Percentiles rank a stretch among this genome's conserved stretches.
Conservation (phyloP, 495 filamentous ascomycete species). For the Trypethelium eluteriae region DNA sequence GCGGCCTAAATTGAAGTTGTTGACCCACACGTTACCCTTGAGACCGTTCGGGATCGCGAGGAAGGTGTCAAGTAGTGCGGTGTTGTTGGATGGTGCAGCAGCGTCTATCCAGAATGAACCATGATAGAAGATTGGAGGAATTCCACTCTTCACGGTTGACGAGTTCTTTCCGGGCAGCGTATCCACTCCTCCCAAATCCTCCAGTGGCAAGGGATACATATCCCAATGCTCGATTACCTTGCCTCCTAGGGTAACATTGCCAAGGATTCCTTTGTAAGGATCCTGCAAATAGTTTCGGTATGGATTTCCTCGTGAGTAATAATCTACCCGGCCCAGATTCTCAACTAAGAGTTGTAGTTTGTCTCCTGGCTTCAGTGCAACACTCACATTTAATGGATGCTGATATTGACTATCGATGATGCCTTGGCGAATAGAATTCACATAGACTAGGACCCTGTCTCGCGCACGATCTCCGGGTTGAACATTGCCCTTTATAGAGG, state of each 20-base stretch:
- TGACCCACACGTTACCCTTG: slow-evolving; percentile 44
- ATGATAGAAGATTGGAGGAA: slow-evolving; percentile 38
- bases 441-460: slow-evolving; percentile 42
- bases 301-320: slow-evolving; percentile 26
- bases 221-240: slow-evolving; percentile 35
- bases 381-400: slow-evolving; percentile 30
- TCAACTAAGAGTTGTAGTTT: slow-evolving; percentile 40
- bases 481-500: slow-evolving; percentile 21
- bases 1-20: slow-evolving; percentile 41
- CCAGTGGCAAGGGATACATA: slow-evolving; percentile 37
- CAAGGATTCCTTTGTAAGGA: slow-evolving; percentile 38
- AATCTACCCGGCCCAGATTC: slow-evolving; percentile 44
- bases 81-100: neutral
- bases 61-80: slow-evolving; percentile 34
- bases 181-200: slow-evolving; percentile 18
- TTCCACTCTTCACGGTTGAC: neutral
- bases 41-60: slow-evolving; percentile 37
- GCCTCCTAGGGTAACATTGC: slow-evolving; percentile 39
- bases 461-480: slow-evolving; percentile 36
- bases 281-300: slow-evolving; percentile 32
- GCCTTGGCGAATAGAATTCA: slow-evolving; percentile 35
- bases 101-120: slow-evolving; percentile 25
- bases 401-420: slow-evolving; percentile 42
- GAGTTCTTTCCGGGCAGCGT: neutral
- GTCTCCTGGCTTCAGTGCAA: slow-evolving; percentile 36